Conservation (phyloP, 2,329 filamentous ascomycete species). For the Trichophyton mentagrophytes region DNA sequence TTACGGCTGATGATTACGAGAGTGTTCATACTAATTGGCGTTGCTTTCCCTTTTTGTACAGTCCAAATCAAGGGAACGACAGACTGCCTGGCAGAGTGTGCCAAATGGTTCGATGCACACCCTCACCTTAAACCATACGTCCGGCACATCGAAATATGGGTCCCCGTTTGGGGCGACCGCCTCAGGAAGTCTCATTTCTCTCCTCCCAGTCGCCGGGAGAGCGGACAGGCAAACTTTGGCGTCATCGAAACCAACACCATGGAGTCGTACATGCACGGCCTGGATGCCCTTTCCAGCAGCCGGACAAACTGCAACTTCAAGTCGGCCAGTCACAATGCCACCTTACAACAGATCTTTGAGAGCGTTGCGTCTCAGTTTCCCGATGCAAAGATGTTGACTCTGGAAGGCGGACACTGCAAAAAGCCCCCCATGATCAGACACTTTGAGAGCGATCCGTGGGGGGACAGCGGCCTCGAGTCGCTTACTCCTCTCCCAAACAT, state of each 20-base stretch:
- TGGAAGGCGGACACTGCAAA: slow-evolving; percentile 65
- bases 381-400: slow-evolving; percentile 51
- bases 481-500: slow-evolving; percentile 40
- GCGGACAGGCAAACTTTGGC: slow-evolving; percentile 12
- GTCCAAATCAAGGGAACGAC: slow-evolving; percentile 61
- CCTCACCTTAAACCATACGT: slow-evolving; percentile 51
- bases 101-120: slow-evolving; percentile 47
- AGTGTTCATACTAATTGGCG: neutral
- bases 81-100: slow-evolving; percentile 47
- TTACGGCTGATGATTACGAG: neutral
- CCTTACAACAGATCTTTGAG: slow-evolving; percentile 55
- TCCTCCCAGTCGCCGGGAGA: slow-evolving; percentile 18
- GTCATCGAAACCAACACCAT: slow-evolving; percentile 16
- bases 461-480: slow-evolving; percentile 28
- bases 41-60: slow-evolving; percentile 10
- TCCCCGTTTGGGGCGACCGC: slow-evolving; percentile 56
- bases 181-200: slow-evolving; percentile 35
- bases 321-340: slow-evolving; percentile 47
- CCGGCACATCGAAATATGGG: slow-evolving; percentile 64
- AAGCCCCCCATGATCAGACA: slow-evolving; percentile 57
- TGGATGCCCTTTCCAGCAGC: slow-evolving; percentile 20
- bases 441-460: slow-evolving; percentile 33
- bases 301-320: slow-evolving; percentile 22
- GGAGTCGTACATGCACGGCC: slow-evolving; percentile 16
- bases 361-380: slow-evolving; percentile 50